phyloP scores from a whole-genome alignment of 2,329 filamentous ascomycete genomes.

The Blastomyces silverae region DNA sequence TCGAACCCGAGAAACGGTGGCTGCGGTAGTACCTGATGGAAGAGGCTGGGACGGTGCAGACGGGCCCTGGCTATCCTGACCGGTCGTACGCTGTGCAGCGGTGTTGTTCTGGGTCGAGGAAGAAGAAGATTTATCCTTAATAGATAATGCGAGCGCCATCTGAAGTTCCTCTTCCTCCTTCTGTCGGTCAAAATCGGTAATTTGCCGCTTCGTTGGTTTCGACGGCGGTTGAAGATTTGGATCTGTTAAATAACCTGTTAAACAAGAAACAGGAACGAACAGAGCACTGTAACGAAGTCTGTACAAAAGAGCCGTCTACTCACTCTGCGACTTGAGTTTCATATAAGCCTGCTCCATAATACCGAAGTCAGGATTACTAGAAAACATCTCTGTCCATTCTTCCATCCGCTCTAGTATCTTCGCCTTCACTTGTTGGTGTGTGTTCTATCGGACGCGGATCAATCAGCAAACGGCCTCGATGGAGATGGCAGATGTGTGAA shows the following conservation, averaged over 20 bases:
- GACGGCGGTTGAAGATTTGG: constrained; percentile 86
- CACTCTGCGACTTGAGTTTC: constrained; percentile 68
- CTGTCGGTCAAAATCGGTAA: constrained; percentile 81
- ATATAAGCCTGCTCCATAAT: constrained; percentile 96
- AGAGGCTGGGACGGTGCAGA: constrained; percentile 37
- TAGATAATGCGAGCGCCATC: constrained; percentile 85
- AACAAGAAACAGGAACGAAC: constrained; percentile 18
- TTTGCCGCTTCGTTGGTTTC: constrained; percentile 84
- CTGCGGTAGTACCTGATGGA: constrained; percentile 81
- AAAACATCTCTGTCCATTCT: constrained; percentile 94
- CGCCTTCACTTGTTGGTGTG: constrained; percentile 89
- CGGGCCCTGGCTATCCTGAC: constrained; percentile 27
- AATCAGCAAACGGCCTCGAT: neutral
- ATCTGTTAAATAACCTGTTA: constrained; percentile 49
- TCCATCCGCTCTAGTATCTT: constrained; percentile 97
- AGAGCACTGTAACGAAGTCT: neutral
- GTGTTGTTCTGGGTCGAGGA: constrained; percentile 37
- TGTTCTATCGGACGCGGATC: constrained; percentile 52
- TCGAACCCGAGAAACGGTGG: constrained; percentile 88
- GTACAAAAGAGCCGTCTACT: constrained; percentile 22
- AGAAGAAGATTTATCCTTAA: constrained; percentile 67
- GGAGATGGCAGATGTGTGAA: neutral
- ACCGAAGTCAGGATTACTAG: constrained; percentile 78
- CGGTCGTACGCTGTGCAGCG: constrained; percentile 33
- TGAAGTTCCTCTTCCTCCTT: constrained; percentile 97